Percentiles rank a stretch among this genome's conserved stretches.
phyloP scores from a whole-genome alignment of 805 yeast genomes.

The Kodamaea laetipori region DNA sequence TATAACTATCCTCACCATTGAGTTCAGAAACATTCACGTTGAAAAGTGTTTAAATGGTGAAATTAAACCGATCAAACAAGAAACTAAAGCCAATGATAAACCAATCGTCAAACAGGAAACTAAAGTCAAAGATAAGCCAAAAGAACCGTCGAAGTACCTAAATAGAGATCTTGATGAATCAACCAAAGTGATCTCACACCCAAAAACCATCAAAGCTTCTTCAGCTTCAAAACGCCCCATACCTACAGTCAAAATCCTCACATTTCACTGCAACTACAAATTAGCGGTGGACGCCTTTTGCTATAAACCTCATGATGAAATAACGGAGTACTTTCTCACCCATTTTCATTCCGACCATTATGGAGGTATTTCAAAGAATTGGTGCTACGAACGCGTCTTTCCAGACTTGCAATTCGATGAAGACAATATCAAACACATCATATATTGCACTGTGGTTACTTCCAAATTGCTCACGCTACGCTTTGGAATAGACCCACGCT shows the following conservation, averaged over 20 bases:
- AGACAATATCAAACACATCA: slow-evolving; percentile 45
- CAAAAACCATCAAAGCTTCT: slow-evolving; percentile 15
- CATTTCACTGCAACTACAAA: slow-evolving; percentile 41
- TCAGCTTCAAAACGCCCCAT: slow-evolving; percentile 35
- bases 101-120: slow-evolving; percentile 7
- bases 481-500: slow-evolving; percentile 55
- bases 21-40: slow-evolving; percentile 54
- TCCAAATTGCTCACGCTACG: slow-evolving; percentile 54
- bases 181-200: slow-evolving; percentile 1
- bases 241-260: slow-evolving; percentile 56
- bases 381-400: slow-evolving; percentile 55
- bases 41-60: slow-evolving; percentile 46
- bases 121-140: slow-evolving; percentile 9
- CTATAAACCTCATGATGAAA: slow-evolving; percentile 46
- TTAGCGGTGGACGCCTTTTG: slow-evolving; percentile 70
- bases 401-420: slow-evolving; percentile 26
- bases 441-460: slow-evolving; percentile 76
- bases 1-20: slow-evolving; percentile 40
- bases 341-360: slow-evolving; percentile 97
- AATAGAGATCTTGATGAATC: neutral
- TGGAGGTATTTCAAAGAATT: slow-evolving; percentile 75
- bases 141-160: slow-evolving; percentile 2
- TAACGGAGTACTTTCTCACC: slow-evolving; percentile 60
- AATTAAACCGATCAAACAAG: neutral
- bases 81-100: slow-evolving; percentile 13